Evolutionary conservation across 371 early-diverging fungal species (phyloP).

Genomic region (Rhizopus arrhizus): DNA sequence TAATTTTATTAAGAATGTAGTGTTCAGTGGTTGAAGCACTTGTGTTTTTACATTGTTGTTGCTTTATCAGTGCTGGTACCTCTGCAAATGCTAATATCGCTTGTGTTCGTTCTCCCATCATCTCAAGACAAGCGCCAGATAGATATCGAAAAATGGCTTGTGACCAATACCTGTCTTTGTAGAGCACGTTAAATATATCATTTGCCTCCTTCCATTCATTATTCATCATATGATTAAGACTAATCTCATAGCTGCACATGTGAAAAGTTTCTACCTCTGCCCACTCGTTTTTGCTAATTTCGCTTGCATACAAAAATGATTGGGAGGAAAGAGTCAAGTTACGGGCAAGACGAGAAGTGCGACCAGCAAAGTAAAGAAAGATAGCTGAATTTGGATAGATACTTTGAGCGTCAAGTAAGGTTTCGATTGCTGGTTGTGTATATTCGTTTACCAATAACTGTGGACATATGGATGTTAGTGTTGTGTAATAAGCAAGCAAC

Average conservation of each 20-base stretch:
- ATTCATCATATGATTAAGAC: conserved; percentile 53
- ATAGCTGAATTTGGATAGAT: conserved; percentile 57
- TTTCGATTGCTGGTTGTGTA: conserved; percentile 54
- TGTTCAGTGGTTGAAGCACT: conserved; percentile 50
- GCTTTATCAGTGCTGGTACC: conserved; percentile 32
- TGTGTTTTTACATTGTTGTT: conserved; percentile 18
- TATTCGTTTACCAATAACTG: conserved; percentile 38
- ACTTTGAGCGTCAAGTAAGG: conserved; percentile 51
- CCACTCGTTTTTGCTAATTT: conserved; percentile 45
- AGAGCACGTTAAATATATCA: conserved; percentile 36
- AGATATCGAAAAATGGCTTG: conserved; percentile 52
- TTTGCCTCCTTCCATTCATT: conserved; percentile 54
- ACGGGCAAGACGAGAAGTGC: conserved; percentile 46
- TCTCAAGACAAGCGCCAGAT: conserved; percentile 54
- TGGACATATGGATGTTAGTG: conserved; percentile 37
- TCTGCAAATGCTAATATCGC: conserved; percentile 45
- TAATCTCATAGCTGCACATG: conserved; percentile 57
- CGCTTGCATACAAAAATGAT: conserved; percentile 44
- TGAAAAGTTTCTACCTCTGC: conserved; percentile 36
- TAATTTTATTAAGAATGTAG: conserved; percentile 57
- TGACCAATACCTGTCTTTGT: conserved; percentile 50
- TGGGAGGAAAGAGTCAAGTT: conserved; percentile 40
- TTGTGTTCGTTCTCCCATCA: conserved; percentile 40
- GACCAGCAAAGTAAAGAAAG: conserved; percentile 62
- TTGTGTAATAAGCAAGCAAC: conserved; percentile 48